phyloP scores from a whole-genome alignment of 2,329 filamentous ascomycete genomes.

The Cercospora canescens region DNA sequence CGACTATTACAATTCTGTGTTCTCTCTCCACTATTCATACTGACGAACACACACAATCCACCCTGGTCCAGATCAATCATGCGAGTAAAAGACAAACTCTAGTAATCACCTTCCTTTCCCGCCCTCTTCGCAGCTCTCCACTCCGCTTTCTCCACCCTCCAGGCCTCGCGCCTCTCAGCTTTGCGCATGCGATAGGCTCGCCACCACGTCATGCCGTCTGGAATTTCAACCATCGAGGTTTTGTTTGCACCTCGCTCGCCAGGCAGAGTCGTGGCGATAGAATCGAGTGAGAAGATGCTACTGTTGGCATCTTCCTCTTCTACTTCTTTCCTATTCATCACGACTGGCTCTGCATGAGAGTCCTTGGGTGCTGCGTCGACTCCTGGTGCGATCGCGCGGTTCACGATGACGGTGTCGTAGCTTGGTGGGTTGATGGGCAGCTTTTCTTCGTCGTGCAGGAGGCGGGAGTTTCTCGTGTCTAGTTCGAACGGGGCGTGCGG shows the following conservation, averaged over 20 bases:
- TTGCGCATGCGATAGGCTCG: neutral
- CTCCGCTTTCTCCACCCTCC: neutral
- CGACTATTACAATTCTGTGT: neutral
- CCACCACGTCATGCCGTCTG: neutral
- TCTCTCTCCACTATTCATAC: neutral
- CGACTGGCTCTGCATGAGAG: neutral
- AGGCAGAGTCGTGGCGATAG: neutral
- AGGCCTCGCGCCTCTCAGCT: conserved; percentile 1
- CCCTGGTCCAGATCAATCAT: neutral
- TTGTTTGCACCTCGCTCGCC: neutral
- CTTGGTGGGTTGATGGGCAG: conserved; percentile 19
- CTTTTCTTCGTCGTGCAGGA: neutral
- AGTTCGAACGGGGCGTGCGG: neutral
- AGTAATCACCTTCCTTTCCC: neutral
- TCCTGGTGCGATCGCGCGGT: conserved; percentile 6
- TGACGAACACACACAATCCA: neutral
- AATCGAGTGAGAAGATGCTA: neutral
- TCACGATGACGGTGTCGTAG: conserved; percentile 12
- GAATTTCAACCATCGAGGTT: neutral
- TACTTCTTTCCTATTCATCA: neutral
- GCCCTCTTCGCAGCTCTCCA: conserved; percentile 2
- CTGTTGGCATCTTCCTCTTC: neutral
- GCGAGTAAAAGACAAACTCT: neutral
- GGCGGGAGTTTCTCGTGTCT: neutral
- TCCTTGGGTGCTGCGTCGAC: neutral